A percentile compares a stretch with the other conserved stretches of the same genome.
These are phyloP conservation scores for Phytophthora multivora DNA, from an alignment of 352 stramenopile genomes.

Conservation along the genomic window DNA sequence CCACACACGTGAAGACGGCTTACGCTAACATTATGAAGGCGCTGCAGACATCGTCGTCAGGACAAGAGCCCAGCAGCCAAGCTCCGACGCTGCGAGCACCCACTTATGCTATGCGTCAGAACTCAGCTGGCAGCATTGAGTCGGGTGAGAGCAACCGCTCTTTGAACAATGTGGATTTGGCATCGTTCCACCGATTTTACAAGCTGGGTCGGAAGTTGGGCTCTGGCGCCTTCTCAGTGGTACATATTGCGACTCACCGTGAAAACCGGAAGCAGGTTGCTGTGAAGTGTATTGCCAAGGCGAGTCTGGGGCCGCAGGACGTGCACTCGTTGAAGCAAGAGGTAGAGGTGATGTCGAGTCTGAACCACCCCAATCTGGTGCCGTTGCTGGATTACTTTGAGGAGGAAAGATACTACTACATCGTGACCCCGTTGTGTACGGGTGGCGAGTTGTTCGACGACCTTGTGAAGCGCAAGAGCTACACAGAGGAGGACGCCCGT, in stretches of 20 bases:
- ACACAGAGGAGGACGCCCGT: slow-evolving; percentile 95
- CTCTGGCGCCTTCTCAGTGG: slow-evolving; percentile 87
- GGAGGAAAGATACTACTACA: slow-evolving; percentile 76
- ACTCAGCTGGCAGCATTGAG: slow-evolving; percentile 49
- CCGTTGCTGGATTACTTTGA: slow-evolving; percentile 80
- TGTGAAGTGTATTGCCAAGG: slow-evolving; percentile 82
- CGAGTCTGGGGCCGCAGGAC: slow-evolving; percentile 49
- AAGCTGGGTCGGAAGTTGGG: slow-evolving; percentile 88
- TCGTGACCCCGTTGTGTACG: slow-evolving; percentile 77
- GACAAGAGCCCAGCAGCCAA: slow-evolving; percentile 32
- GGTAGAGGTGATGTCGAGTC: slow-evolving; percentile 69
- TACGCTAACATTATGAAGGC: slow-evolving; percentile 85
- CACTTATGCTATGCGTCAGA: slow-evolving; percentile 40
- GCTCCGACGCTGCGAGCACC: slow-evolving; percentile 31
- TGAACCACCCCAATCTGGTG: slow-evolving; percentile 79
- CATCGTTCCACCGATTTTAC: slow-evolving; percentile 75
- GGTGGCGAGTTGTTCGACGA: slow-evolving; percentile 96
- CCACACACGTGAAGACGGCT: slow-evolving; percentile 66
- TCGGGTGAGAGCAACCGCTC: slow-evolving; percentile 38
- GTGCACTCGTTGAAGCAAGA: slow-evolving; percentile 73
- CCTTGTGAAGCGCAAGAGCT: slow-evolving; percentile 93
- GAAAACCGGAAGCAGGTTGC: slow-evolving; percentile 77
- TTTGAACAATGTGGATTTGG: slow-evolving; percentile 30
- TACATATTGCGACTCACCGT: slow-evolving; percentile 82
- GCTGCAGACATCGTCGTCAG: slow-evolving; percentile 47